A percentile compares a stretch with the other conserved stretches of the same genome.
Conservation (phyloP, 495 filamentous ascomycete species). For the Talaromyces stipitatus region DNA sequence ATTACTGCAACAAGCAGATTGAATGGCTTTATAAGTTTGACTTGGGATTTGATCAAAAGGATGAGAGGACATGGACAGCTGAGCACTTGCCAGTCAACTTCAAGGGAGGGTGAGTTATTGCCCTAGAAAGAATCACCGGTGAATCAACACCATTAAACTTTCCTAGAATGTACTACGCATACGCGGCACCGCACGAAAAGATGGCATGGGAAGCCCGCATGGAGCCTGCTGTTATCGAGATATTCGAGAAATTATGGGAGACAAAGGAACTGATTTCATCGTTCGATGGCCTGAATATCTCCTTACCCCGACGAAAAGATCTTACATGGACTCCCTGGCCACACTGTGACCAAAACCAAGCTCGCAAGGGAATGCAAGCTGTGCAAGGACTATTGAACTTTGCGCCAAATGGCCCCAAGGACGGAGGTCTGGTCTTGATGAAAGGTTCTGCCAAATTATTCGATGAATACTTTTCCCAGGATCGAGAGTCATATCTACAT, state of each 20-base stretch:
- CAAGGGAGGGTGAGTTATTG: slow-evolving; percentile 22
- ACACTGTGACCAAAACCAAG: slow-evolving; percentile 31
- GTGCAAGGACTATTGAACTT: slow-evolving; percentile 33
- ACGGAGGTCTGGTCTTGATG: slow-evolving; percentile 34
- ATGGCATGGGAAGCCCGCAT: slow-evolving; percentile 28
- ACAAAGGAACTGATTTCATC: slow-evolving; percentile 30
- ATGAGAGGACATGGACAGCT: slow-evolving; percentile 28
- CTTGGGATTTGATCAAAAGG: slow-evolving; percentile 28
- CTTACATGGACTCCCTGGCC: slow-evolving; percentile 28
- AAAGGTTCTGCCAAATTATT: slow-evolving; percentile 30
- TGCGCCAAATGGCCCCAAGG: slow-evolving; percentile 30
- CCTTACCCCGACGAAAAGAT: slow-evolving; percentile 22
- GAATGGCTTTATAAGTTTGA: slow-evolving; percentile 33
- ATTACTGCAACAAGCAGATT: slow-evolving; percentile 25
- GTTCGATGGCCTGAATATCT: slow-evolving; percentile 32
- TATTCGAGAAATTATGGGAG: slow-evolving; percentile 32
- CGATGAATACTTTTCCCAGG: slow-evolving; percentile 27
- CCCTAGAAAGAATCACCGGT: neutral
- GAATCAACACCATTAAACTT: neutral
- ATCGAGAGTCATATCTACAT: slow-evolving; percentile 19
- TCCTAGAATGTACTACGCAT: slow-evolving; percentile 22
- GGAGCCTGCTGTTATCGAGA: slow-evolving; percentile 31
- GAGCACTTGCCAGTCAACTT: slow-evolving; percentile 31
- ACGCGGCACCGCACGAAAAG: slow-evolving; percentile 20
- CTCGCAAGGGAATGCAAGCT: slow-evolving; percentile 29